Evolutionary conservation across 352 stramenopile genomes (phyloP), one percentile per base, ranked within the genome.

Genomic region (Phytophthora macrochlamydospora): DNA sequence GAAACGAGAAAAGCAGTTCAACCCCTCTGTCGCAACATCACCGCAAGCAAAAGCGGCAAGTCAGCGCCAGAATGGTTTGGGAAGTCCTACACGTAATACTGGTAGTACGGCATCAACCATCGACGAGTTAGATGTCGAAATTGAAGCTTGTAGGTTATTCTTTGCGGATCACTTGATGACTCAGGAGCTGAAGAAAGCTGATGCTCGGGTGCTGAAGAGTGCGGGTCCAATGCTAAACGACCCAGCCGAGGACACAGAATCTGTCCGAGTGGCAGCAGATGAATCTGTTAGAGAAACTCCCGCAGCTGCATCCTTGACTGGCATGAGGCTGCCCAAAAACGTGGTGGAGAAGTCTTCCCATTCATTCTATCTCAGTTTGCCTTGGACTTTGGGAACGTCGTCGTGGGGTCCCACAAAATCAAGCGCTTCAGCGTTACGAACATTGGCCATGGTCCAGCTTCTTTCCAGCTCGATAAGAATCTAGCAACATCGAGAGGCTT

Each of bases 351-450:
- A 48, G 73, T 57, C 11, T 81, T 89, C 4, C 69, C 79, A 7
- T 98, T 98, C 62, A 76, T 97, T 45, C 57, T 97, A 13, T 96
- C 89, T 2, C 81, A 93, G 56, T 98, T 98, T 62, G 81, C 97
- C 1, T 79, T 97, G 29, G 95, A 99, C 65, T 98, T 98, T 68
- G 95, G 94, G 0, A 95, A 98, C 62, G 91, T 99, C 51, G 91
- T 99, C 8, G 60, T 93, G 3, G 95, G 94, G 4, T 90, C 90
- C 7, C 94, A 95, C 58, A 93, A 93, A 59, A 94, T 97, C 56
- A 95, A 94, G 33, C 92, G 91, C 40, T 99, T 99, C 52, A 85
- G 76, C 38, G 83, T 99, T 29, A 94, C 89, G 7, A 99, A 99
- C 70, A 96, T 96, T 14, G 91, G 89, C 0, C 75, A 84, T 42